Evolutionary conservation across 495 filamentous ascomycete species (phyloP), one percentile per base, ranked within the genome.

Genomic region (Aspergillus wentii): DNA sequence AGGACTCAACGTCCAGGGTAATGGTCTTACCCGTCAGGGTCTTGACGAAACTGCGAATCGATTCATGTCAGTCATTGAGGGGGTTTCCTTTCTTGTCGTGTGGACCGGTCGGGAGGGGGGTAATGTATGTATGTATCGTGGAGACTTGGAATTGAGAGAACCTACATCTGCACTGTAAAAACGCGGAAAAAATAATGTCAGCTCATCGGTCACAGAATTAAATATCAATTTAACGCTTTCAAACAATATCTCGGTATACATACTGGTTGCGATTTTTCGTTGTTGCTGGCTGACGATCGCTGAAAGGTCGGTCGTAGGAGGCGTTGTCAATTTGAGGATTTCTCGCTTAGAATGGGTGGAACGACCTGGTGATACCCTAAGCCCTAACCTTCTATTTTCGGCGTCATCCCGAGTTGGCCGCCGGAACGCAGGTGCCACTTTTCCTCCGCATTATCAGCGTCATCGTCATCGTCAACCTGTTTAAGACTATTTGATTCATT

Each of bases 21-120:
- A 96, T 98, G 72, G 92, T 98, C 84, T 97, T 97, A 75, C 92
- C 89, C 74, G 88, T 92, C 54, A 92, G 83, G 76, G 87, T 91
- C 78, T 92, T 91, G 76, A 92, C 87, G 83, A 92, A 94, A 80
- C 86, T 94, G 54, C 57, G 43, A 46, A 17, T 40, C 41, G 44
- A 54, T 44, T 49, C 47, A 43, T 38, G 61, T 74, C 60, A 72
- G 70, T 59, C 40, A 17, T 21, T 17, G 37, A 26, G 3, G 9
- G 37, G 27, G 5, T 15, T 38, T 19, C 16, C 19, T 33, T 11
- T 13, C 4, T 18, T 33, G 31, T 18, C 31, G 13, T 11, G 16
- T 17, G 31, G 31, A 20, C 14, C 31, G 31, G 6, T 33, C 16
- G 16, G 22, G 26, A 33, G 17, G 33, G 37, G 29, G 51, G 26